These are phyloP conservation scores for Acer yangbiense DNA, from an alignment of 345 rosid species.

Conservation along the genomic window DNA sequence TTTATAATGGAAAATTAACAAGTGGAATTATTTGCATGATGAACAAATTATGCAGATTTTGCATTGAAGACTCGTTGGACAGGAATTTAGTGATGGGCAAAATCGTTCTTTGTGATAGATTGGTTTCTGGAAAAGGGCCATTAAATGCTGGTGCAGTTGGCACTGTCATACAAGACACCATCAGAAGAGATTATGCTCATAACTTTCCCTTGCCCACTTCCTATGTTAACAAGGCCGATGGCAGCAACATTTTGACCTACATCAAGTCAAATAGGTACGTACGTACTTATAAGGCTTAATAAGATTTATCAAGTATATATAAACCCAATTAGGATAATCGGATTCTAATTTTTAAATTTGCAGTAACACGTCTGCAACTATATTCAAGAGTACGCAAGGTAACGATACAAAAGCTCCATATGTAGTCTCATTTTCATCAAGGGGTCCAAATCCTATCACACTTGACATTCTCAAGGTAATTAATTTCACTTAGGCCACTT, in stretches of 20 bases:
- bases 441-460: slow-evolving; percentile 54
- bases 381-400: slow-evolving; percentile 14
- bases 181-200: not conserved
- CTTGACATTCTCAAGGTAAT: slow-evolving; percentile 52
- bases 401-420: slow-evolving; percentile 27
- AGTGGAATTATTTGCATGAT: not conserved
- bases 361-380: slow-evolving; percentile 33
- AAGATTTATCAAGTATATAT: no score
- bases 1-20: not conserved
- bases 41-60: slow-evolving; percentile 20
- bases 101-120: slow-evolving; percentile 33
- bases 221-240: slow-evolving; percentile 12
- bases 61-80: slow-evolving; percentile 21
- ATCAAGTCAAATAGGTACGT: slow-evolving; percentile 27
- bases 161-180: slow-evolving; percentile 14
- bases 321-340: no score
- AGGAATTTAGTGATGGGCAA: slow-evolving; percentile 30
- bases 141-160: slow-evolving; percentile 27
- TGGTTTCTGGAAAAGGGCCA: slow-evolving; percentile 1
- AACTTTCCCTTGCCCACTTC: slow-evolving; percentile 30
- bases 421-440: slow-evolving; percentile 47
- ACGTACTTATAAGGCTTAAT: no score
- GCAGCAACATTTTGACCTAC: slow-evolving; percentile 12
- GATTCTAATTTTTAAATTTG: not conserved
- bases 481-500: not conserved